Percentiles rank a stretch among this genome's conserved stretches.
These are phyloP conservation scores for Botrytis cinerea DNA, from an alignment of 2,329 filamentous ascomycete genomes.

Conservation along the genomic window DNA sequence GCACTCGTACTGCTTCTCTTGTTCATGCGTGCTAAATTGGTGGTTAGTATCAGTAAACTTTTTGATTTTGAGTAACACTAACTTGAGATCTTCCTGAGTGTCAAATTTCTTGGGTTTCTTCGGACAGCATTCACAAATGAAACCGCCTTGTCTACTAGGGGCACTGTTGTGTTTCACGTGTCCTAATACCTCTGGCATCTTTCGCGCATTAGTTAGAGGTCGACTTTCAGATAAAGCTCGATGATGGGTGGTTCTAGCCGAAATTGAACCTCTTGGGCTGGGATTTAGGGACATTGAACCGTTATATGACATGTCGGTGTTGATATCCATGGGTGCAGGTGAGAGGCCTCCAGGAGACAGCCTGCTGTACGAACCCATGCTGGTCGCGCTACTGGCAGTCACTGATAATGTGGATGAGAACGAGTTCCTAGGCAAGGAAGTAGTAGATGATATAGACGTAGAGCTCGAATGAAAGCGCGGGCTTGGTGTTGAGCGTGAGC, in stretches of 20 bases:
- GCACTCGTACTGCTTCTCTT: constrained; percentile 96
- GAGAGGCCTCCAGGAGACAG: constrained; percentile 62
- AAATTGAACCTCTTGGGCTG: constrained; percentile 44
- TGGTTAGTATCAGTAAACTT: constrained; percentile 35
- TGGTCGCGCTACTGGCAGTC: constrained; percentile 64
- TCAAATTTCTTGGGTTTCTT: constrained; percentile 98
- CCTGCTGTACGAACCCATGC: constrained; percentile 61
- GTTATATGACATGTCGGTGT: constrained; percentile 54
- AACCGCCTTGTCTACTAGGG: constrained; percentile 57
- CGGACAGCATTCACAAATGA: constrained; percentile 90
- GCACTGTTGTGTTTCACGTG: constrained; percentile 49
- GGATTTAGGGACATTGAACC: constrained; percentile 48
- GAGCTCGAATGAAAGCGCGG: constrained; percentile 57
- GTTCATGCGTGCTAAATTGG: constrained; percentile 71
- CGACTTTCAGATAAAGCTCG: constrained; percentile 45
- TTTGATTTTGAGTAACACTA: constrained; percentile 44
- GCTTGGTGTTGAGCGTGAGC: constrained; percentile 55
- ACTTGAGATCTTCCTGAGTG: constrained; percentile 80
- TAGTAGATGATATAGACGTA: constrained; percentile 65
- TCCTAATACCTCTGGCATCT: constrained; percentile 48
- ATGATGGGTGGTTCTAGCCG: constrained; percentile 40
- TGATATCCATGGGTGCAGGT: constrained; percentile 42
- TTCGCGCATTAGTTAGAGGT: constrained; percentile 46
- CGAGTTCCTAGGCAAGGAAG: constrained; percentile 63
- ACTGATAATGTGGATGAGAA: constrained; percentile 63